Conservation (phyloP, 2,329 filamentous ascomycete genomes). For the Hymenoscyphus linearis region DNA sequence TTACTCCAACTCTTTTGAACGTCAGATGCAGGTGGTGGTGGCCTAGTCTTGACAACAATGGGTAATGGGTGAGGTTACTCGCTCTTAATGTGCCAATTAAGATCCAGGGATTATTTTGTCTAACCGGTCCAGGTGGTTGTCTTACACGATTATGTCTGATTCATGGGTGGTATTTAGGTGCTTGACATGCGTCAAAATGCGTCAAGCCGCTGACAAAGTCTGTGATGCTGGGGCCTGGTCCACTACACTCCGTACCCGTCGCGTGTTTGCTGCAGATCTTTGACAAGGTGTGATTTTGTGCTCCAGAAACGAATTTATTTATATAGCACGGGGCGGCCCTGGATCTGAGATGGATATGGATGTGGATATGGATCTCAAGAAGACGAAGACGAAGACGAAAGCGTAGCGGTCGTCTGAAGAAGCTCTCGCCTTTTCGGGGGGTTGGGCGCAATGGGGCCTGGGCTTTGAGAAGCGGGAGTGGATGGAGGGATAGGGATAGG, state of each 20-base stretch:
- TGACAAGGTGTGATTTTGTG: constrained; percentile 6
- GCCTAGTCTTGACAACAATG: constrained; percentile 6
- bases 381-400: neutral
- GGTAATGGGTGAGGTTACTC: constrained; percentile 13
- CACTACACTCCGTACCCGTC: constrained; percentile 6
- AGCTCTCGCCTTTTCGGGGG: neutral
- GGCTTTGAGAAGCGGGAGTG: neutral
- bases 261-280: constrained; percentile 10
- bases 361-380: no score
- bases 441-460: neutral
- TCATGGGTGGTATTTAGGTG: constrained; percentile 13
- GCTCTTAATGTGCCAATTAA: constrained; percentile 14
- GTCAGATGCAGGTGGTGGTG: neutral
- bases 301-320: constrained; percentile 10
- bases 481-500: no score
- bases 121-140: constrained; percentile 17
- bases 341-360: neutral
- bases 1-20: constrained; percentile 5
- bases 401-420: neutral
- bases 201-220: constrained; percentile 14
- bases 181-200: constrained; percentile 19
- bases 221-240: constrained; percentile 6
- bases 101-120: constrained; percentile 17
- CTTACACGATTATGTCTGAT: constrained; percentile 26
- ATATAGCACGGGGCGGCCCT: neutral